These are phyloP conservation scores for Trichosporon ovoides DNA, from an alignment of 1,284 basidiomycete species.

Conservation along the genomic window DNA sequence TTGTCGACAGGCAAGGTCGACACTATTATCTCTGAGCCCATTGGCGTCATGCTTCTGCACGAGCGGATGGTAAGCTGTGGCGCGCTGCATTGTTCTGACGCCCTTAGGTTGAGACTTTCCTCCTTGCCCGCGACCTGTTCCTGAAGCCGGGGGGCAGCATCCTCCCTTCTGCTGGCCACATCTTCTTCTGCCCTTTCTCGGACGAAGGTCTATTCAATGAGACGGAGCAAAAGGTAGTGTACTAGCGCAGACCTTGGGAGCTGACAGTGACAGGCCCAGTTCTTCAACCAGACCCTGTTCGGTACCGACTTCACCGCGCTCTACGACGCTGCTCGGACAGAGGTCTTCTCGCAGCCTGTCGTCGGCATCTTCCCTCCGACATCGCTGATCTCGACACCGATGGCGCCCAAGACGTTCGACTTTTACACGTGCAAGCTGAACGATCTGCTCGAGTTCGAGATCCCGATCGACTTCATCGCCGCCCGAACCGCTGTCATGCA, in stretches of 20 bases:
- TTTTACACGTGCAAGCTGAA: slow-evolving; percentile 45
- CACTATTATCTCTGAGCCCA: slow-evolving; percentile 54
- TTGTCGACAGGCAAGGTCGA: slow-evolving; percentile 48
- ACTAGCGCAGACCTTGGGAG: not conserved
- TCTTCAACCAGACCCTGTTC: slow-evolving; percentile 49
- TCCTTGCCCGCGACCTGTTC: slow-evolving; percentile 51
- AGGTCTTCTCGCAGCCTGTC: slow-evolving; percentile 48
- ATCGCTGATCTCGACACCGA: slow-evolving; percentile 36
- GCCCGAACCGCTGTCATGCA: slow-evolving; percentile 44
- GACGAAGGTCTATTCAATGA: slow-evolving; percentile 52
- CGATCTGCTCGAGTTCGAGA: slow-evolving; percentile 44
- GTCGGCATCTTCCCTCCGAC: slow-evolving; percentile 49
- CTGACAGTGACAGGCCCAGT: slow-evolving; percentile 36
- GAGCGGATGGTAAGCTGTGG: slow-evolving; percentile 51
- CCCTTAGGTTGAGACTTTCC: slow-evolving; percentile 49
- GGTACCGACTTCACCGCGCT: slow-evolving; percentile 46
- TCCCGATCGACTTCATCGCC: slow-evolving; percentile 43
- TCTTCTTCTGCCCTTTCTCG: slow-evolving; percentile 52
- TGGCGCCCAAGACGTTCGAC: slow-evolving; percentile 43
- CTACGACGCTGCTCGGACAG: slow-evolving; percentile 37
- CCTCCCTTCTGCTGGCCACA: slow-evolving; percentile 50
- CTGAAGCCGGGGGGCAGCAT: slow-evolving; percentile 51
- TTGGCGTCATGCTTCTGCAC: slow-evolving; percentile 53
- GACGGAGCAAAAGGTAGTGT: slow-evolving; percentile 50
- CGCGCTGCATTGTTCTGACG: not conserved